Evolutionary conservation across 208 protist species (phyloP), one percentile per base, ranked within the genome.

Genomic region (Trypanosoma grayi): DNA sequence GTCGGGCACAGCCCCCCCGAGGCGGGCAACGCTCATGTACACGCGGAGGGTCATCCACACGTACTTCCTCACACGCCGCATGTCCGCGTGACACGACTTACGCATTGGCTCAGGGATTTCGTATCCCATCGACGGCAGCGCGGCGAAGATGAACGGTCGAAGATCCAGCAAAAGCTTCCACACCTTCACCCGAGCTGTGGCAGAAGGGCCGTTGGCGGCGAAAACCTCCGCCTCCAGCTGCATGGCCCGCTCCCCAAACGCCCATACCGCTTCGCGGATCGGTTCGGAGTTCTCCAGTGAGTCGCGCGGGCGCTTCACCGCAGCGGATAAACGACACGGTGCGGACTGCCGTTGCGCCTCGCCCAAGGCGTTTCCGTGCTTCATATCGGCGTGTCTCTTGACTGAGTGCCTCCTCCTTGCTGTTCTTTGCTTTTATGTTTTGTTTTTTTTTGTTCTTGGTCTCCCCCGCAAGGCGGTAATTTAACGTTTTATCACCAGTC

Each of bases 81-180:
- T 37, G 30, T 64, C 73, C 5, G 22, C 59, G 18, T 55, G 75
- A 39, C 50, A 75, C 48, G 33, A 68, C 43, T 47, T 51, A 2
- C n/a, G 60, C 55, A 61, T 64, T 46, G 52, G 58, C 3, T 20
- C 37, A 37, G 66, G 69, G 13, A 79, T 5, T 67, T 46, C 10
- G 27, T 6, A 37, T 6, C 25, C 31, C 27, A 11, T 40, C 9
- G 28, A 37, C 14, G 50, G 18, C 53, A 14, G 60, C 55, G 39
- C 41, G 31, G 10, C 86, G 43, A 50, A 77, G 1, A 92, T 58
- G 60, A 81, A 88, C 0, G 81, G 75, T 0, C 81, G 70, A 25
- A 92, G 59, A 20, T 81, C 60, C 33, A 77, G 73, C 16, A 92
- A 56, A 5, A 92, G 65, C 0, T 37, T 31, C 85, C 85, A 92